A percentile compares a stretch with the other conserved stretches of the same genome.
phyloP scores from a whole-genome alignment of 2,329 filamentous ascomycete species.

The Colletotrichum euphorbiae region DNA sequence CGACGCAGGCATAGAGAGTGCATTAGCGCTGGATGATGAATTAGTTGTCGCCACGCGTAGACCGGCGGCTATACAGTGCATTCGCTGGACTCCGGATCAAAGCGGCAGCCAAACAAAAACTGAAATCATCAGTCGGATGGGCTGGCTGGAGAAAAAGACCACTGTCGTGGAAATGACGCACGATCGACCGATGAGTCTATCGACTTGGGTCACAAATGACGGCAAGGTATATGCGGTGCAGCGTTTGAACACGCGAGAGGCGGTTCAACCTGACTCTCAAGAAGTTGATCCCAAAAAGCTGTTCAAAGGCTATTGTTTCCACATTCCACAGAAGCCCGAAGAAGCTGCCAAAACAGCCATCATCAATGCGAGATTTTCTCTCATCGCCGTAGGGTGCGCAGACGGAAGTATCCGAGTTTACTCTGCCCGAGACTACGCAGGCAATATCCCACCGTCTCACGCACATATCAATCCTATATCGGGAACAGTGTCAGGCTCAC shows the following conservation, averaged over 20 bases:
- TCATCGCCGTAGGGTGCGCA: constrained; percentile 86
- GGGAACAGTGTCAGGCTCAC: constrained; percentile 71
- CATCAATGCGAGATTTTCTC: constrained; percentile 94
- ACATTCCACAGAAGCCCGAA: constrained; percentile 71
- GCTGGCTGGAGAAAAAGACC: constrained; percentile 83
- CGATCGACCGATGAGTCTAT: constrained; percentile 95
- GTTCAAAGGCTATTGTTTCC: constrained; percentile 93
- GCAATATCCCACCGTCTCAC: constrained; percentile 91
- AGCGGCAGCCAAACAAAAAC: constrained; percentile 88
- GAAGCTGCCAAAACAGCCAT: constrained; percentile 78
- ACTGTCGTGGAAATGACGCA: constrained; percentile 87
- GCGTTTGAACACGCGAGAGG: constrained; percentile 62
- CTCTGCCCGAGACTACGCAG: constrained; percentile 90
- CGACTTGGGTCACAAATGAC: constrained; percentile 90
- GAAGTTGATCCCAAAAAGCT: constrained; percentile 68
- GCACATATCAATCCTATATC: constrained; percentile 78
- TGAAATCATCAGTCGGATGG: constrained; percentile 87
- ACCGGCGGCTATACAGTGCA: constrained; percentile 95
- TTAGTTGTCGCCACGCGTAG: constrained; percentile 91
- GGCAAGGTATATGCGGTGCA: constrained; percentile 93
- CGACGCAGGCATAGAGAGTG: constrained; percentile 91
- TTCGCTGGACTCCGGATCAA: constrained; percentile 90
- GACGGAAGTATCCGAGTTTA: constrained; percentile 90
- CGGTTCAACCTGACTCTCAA: constrained; percentile 39
- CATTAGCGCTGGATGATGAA: constrained; percentile 91